Evolutionary conservation across 441 rosid species (phyloP).

Genomic region (Pelargonium australe): DNA sequence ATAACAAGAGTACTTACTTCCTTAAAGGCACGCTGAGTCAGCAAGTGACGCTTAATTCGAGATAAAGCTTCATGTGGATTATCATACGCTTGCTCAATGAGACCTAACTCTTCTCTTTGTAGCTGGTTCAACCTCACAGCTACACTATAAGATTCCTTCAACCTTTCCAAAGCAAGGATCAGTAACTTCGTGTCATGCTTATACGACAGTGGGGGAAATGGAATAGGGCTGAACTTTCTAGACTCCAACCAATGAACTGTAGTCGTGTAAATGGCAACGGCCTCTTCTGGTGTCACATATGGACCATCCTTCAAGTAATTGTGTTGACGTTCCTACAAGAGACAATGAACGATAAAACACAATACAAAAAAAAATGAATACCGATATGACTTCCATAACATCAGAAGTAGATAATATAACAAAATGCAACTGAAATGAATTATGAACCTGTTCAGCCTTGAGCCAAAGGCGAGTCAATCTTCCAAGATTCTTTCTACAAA

Average conservation of each 20-base stretch:
- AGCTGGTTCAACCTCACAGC: slow-evolving; percentile 96
- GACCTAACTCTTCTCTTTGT: slow-evolving; percentile 97
- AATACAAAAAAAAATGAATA: not conserved
- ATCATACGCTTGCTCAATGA: slow-evolving; percentile 98
- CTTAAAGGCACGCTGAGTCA: slow-evolving; percentile 95
- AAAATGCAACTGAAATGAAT: not conserved
- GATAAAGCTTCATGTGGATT: slow-evolving; percentile 97
- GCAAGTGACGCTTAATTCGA: slow-evolving; percentile 94
- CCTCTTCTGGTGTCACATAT: slow-evolving; percentile 97
- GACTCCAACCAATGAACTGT: slow-evolving; percentile 99
- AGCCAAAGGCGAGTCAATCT: slow-evolving; percentile 97
- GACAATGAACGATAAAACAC: not conserved
- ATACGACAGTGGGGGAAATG: slow-evolving; percentile 93
- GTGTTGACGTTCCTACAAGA: slow-evolving; percentile 78
- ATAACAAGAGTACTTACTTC: slow-evolving; percentile 47
- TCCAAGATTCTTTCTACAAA: slow-evolving; percentile 92
- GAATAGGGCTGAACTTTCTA: slow-evolving; percentile 91
- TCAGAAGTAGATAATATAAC: too few species aligned
- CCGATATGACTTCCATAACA: not conserved
- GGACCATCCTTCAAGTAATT: slow-evolving; percentile 99
- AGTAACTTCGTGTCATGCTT: slow-evolving; percentile 97
- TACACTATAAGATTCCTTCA: slow-evolving; percentile 95
- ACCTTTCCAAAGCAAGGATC: slow-evolving; percentile 92
- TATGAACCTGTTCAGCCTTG: slow-evolving; percentile 85
- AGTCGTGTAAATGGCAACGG: slow-evolving; percentile 92